Base-by-base conservation (phyloP, 2,329 filamentous ascomycete species). In the Cryphonectria nitschkei region DNA sequence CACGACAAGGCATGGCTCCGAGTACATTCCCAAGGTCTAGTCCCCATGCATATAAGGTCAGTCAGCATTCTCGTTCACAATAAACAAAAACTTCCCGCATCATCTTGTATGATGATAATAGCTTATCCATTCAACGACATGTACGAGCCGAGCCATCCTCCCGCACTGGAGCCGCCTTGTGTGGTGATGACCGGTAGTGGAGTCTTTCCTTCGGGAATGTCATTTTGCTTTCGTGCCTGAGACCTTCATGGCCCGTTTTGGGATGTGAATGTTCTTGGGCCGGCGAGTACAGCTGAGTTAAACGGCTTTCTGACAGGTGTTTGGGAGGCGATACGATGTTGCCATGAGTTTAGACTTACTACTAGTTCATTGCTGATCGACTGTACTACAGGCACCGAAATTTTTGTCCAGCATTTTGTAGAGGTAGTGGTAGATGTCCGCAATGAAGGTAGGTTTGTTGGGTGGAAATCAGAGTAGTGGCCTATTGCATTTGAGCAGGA, bases 91-190 rank as follows among this genome's bases (percentile, higher is more conserved):
- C 65, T 54, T 41, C 58, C 50, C 62, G 56, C 56, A 65, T 68
- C 71, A 52, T 69, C 67, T 74, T 73, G 78, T 75, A 82, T 88
- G 87, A 89, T 89, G 87, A 89, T 82, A 85, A 85, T 79, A 89
- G 90, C 89, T 89, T 90, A 92, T 92, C 90, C 90, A 92, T 92
- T 92, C 90, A 87, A 90, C 88, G 86, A 92, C 84, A 80, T 86
- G 84, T 86, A 81, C 82, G 83, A 80, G 84, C 90, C 90, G 84
- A 92, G 89, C 88, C 87, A 89, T 88, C 84, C 92, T 93, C 86
- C 88, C 90, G 81, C 89, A 92, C 90, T 88, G 80, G 84, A 93
- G 89, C 79, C 80, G 77, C 76, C 77, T 75, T 76, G 76, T 74
- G 80, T 78, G 81, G 86, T 84, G 81, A 93, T 85, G 91, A 93